Evolutionary conservation across 768 basidiomycete species (phyloP).

Genomic region (Strobilomyces dryophilus): DNA sequence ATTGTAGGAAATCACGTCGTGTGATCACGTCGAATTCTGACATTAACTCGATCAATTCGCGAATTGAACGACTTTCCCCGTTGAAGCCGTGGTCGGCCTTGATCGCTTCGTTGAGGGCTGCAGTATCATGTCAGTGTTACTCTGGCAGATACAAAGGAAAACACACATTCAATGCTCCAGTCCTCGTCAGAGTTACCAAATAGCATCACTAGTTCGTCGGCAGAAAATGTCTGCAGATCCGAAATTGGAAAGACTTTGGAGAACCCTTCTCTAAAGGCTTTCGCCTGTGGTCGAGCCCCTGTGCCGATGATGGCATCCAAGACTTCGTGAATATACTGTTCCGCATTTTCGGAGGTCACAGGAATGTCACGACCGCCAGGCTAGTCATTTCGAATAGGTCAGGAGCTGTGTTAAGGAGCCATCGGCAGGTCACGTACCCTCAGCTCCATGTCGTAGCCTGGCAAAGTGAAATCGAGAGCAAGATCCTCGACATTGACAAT

Average conservation of each 20-base stretch:
- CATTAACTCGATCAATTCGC: constrained; percentile 84
- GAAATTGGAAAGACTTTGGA: constrained; percentile 93
- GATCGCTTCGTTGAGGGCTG: constrained; percentile 83
- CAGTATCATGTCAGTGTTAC: constrained; percentile 1
- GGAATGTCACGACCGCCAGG: constrained; percentile 72
- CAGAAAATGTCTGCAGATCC: constrained; percentile 88
- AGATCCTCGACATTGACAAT: constrained; percentile 78
- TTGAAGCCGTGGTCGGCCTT: constrained; percentile 99
- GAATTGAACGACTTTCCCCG: constrained; percentile 87
- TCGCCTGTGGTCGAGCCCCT: constrained; percentile 73
- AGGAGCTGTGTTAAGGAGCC: neutral
- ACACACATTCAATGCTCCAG: constrained; percentile 88
- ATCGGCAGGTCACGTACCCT: constrained; percentile 46
- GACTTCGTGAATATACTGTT: constrained; percentile 85
- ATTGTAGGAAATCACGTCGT: constrained; percentile 89
- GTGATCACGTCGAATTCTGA: constrained; percentile 66
- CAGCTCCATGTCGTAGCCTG: constrained; percentile 92
- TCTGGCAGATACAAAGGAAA: neutral
- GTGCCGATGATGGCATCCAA: constrained; percentile 84
- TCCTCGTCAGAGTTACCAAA: constrained; percentile 98
- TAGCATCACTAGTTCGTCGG: constrained; percentile 92
- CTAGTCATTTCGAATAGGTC: constrained; percentile 33
- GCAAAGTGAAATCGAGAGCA: constrained; percentile 92
- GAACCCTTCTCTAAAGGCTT: constrained; percentile 92
- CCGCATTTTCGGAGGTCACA: constrained; percentile 85